Base-by-base conservation (phyloP, 1,139 yeast genomes). In the Candida labiduridarum region DNA sequence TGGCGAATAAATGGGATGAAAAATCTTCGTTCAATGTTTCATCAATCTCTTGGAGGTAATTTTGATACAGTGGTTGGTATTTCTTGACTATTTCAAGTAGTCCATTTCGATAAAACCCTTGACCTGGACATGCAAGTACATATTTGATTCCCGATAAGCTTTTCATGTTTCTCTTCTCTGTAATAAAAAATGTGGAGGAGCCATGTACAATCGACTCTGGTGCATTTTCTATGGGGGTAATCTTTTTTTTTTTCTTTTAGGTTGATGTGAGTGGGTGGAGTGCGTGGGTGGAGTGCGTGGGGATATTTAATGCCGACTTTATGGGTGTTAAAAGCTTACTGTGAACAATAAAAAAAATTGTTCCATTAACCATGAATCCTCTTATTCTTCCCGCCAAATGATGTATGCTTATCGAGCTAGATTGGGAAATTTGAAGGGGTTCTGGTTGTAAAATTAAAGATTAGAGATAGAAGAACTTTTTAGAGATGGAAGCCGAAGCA, bases 11-110 rank as follows among this genome's bases (percentile, higher is more conserved):
- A 15, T 64, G 57, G 2, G 54, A 44, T 22, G 76, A 66, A 61
- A 80, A 85, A 5, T 75, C 69, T 16, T 69, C 76, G n/a, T 75
- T 76, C 56, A 92, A 84, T 2, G 86, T 80, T 50, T 83, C 88
- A 44, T 77, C 79, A 54, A 90, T 85, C 27, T 82, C 87, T 11
- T 69, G 64, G 5, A 72, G 18, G 58, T 51, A 47, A 7, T 41
- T 31, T 25, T 49, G 44, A 38, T 66, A 59, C 9, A 56, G 46
- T 0, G 49, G 57, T 45, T 53, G 55, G 46, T 59, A 57, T 36
- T 52, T 47, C 27, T 52, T 51, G 48, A 62, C 64, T 2, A 69
- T 68, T 10, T 57, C 60, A 14, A 75, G 60, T 25, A 74, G 55
- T 2, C 69, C 69, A 30, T 65, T 58, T 31, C 59, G 58, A 7